Evolutionary conservation across 306 rosid species (phyloP).

Genomic region (Acacia confusa): DNA sequence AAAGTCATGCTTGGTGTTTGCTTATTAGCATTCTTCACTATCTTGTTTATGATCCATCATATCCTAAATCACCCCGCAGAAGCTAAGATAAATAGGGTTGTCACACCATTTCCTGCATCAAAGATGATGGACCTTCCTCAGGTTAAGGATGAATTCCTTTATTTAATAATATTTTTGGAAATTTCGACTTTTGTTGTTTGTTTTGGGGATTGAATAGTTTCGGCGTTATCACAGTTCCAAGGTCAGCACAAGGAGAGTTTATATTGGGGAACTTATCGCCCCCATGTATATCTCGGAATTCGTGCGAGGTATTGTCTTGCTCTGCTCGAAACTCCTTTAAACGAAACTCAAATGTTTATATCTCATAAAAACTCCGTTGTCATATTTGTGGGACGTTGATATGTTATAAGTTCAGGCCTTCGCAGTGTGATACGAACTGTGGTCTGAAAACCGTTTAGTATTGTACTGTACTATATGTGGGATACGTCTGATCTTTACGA

Average conservation of each 20-base stretch:
- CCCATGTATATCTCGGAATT: slow-evolving; percentile 83
- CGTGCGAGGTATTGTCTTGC: slow-evolving; percentile 70
- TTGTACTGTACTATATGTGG: neutral
- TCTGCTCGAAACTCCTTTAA: neutral
- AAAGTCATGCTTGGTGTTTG: slow-evolving; percentile 51
- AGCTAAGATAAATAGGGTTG: slow-evolving; percentile 49
- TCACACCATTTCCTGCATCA: slow-evolving; percentile 84
- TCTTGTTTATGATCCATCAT: slow-evolving; percentile 51
- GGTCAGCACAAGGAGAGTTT: slow-evolving; percentile 91
- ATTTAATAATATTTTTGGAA: neutral
- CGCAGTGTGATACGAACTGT: neutral
- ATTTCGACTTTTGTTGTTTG: neutral
- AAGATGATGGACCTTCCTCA: slow-evolving; percentile 90
- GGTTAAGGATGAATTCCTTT: slow-evolving; percentile 42
- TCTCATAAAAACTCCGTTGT: neutral
- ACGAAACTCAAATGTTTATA: neutral
- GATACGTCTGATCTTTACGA: neutral
- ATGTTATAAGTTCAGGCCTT: neutral
- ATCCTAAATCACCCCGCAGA: slow-evolving; percentile 35
- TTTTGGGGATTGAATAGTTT: neutral
- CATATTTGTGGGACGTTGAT: neutral
- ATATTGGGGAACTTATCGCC: slow-evolving; percentile 99
- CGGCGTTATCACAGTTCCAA: slow-evolving; percentile 65
- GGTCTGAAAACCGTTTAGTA: neutral
- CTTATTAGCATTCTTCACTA: slow-evolving; percentile 53